Base-by-base conservation (phyloP, 345 rosid species). In the Eucalyptus erythrocorys region DNA sequence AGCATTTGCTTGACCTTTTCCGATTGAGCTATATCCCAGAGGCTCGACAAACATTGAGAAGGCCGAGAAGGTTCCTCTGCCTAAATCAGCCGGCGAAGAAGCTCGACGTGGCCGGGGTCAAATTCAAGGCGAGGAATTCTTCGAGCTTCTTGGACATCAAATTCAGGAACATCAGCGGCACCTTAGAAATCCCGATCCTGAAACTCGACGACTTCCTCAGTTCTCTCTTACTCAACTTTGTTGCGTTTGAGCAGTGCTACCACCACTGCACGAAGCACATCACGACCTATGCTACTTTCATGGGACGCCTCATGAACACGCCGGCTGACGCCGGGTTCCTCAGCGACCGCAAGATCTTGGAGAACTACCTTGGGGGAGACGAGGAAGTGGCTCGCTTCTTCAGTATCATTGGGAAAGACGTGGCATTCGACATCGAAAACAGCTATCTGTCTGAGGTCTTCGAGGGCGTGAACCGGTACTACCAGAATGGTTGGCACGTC, bases 1-100 rank as follows among this genome's bases (percentile, higher is more conserved):
- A 89, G 66, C 99, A 97, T 89, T 92, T 97, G 71, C 98, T 97
- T 2, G 98, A 97, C 89, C 91, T 96, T 55, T 90, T 97, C 64
- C 92, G 98, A 6, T 88, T 88, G 59, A 94, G 95, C 86, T 90
- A 88, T 88, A 91, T 93, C 48, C 94, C 95, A 27, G 79, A 37
- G 37, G 40, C n/a, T 13, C 89, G 59, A 48, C 68, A 4, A 13
- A 82, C 84, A 40, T 81, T 86, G 13, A 30, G 3, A 1, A 6
- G 5, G 6, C 32, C 30, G 12, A 47, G 68, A 1, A 22, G 24
- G 40, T 87, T 89, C 12, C 93, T 93, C 8, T 88, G 93, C 27
- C 90, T 89, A 40, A 95, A 94, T 87, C 94, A 95, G 32, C 91
- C 93, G 43, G 92, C 96, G 34, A 94, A 96, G 30, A 97, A 96